Evolutionary conservation across 805 yeast genomes (phyloP).

Genomic region (Saturnispora quitensis): DNA sequence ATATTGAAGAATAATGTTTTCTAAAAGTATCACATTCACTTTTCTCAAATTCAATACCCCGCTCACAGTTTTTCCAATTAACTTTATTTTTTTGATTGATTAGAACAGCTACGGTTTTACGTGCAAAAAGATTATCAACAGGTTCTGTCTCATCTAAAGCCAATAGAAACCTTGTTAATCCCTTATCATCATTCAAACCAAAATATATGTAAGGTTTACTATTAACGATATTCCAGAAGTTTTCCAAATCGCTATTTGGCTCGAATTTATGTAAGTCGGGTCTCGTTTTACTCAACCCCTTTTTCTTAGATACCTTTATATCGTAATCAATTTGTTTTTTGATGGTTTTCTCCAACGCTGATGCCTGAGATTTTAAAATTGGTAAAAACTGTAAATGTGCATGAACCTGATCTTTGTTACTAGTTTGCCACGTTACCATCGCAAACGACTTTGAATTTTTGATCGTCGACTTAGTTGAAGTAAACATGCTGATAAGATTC

Average conservation of each 20-base stretch:
- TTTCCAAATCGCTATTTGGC: slow-evolving; percentile 15
- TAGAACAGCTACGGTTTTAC: slow-evolving; percentile 64
- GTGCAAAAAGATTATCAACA: slow-evolving; percentile 74
- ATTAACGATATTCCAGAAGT: slow-evolving; percentile 21
- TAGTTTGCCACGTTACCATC: slow-evolving; percentile 63
- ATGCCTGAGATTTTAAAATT: slow-evolving; percentile 27
- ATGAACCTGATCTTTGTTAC: slow-evolving; percentile 57
- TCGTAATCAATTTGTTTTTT: slow-evolving; percentile 35
- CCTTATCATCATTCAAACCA: slow-evolving; percentile 1
- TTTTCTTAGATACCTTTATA: slow-evolving; percentile 34
- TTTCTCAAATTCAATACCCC: slow-evolving; percentile 56
- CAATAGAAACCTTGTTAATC: slow-evolving; percentile 21
- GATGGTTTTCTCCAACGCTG: slow-evolving; percentile 36
- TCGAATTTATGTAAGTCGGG: slow-evolving; percentile 33
- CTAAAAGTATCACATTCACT: slow-evolving; percentile 54
- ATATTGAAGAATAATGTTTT: slow-evolving; percentile 29
- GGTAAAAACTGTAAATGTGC: slow-evolving; percentile 74
- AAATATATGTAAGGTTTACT: slow-evolving; percentile 26
- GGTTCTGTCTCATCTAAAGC: slow-evolving; percentile 23
- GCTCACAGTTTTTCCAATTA: slow-evolving; percentile 66
- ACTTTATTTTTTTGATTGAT: slow-evolving; percentile 51
- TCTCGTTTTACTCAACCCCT: slow-evolving; percentile 9
- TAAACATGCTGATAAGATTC: slow-evolving; percentile 43
- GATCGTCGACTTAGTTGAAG: slow-evolving; percentile 17
- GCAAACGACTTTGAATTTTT: slow-evolving; percentile 25